These are phyloP conservation scores for Rhododendron williamsianum DNA, from an alignment of 148 eudicot species.

Conservation along the genomic window DNA sequence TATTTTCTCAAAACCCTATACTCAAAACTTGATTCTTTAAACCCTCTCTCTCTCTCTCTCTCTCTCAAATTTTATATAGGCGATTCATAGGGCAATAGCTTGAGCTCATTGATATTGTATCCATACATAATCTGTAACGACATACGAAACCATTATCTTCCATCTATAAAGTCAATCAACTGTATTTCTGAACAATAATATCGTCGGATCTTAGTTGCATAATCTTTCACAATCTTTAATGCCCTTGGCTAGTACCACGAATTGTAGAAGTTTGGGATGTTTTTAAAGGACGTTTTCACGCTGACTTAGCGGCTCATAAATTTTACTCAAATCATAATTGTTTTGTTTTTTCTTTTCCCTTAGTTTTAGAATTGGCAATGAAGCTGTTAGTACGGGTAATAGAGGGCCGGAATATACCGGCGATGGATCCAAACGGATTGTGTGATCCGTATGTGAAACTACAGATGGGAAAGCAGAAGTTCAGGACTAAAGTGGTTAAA, in stretches of 20 bases:
- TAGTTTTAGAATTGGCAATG: constrained; percentile 20
- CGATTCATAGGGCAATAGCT: background rate
- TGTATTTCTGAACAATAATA: background rate
- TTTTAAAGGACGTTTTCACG: background rate
- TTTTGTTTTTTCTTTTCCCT: background rate
- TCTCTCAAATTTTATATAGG: background rate
- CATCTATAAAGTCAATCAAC: background rate
- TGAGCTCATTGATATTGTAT: background rate
- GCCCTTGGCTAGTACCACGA: background rate
- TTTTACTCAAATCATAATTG: background rate
- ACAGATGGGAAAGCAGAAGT: constrained; percentile 68
- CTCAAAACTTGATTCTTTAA: background rate
- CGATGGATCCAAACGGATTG: constrained; percentile 85
- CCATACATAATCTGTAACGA: background rate
- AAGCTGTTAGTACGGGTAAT: constrained; percentile 58
- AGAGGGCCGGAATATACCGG: constrained; percentile 80
- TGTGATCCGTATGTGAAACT: constrained; percentile 92
- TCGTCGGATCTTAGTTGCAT: background rate
- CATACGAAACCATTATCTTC: background rate
- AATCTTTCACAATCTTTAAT: background rate
- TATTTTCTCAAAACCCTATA: background rate
- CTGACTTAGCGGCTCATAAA: background rate
- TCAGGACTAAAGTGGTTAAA: constrained; percentile 71
- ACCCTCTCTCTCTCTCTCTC: too few relatives aligned
- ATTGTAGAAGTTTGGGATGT: background rate